Evolutionary conservation across 176 grass and related monocot genomes (phyloP), one percentile per base, ranked within the genome.

Genomic region (Musa beccarii): DNA sequence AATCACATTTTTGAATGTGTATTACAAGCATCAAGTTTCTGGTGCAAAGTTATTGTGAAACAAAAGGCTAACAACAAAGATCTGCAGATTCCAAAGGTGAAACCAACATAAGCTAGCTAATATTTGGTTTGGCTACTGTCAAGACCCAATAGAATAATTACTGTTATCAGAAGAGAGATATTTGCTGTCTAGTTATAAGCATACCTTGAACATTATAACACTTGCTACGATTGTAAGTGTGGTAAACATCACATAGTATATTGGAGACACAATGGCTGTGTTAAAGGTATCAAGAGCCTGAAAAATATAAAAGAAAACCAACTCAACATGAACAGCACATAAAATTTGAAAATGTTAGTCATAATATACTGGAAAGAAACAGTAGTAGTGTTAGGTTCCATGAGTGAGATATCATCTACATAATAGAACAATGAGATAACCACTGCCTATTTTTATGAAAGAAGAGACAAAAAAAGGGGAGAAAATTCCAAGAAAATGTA

Each of bases 171-270:
- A 51, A 12, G 17, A 10, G 43, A 70, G 50, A 20, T 70, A n/a
- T 59, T 59, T 20, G 17, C 25, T n/a, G 11, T 8, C 51, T 2
- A n/a, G 16, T 51, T 51, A 11, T 70, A 15, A 13, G 6, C 21
- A 22, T 93, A 99, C 90, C 95, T 99, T 99, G 63, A 99, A 99
- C 95, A 99, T 99, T 85, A 99, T 99, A 53, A 99, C 71, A 49
- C 90, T 99, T 59, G 95, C 95, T 52, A 91, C 78, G 67, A 99
- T 99, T 78, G 95, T 99, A 74, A 99, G 84, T 77, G 84, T 87
- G 11, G 95, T 99, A 77, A 99, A 99, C 95, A 99, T 94, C 57
- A 91, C 88, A 10, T 99, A 99, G 80, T 99, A 99, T 80, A 99
- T 99, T 82, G 95, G 95, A 63, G 95, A 99, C 24, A 99, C 95